Base-by-base conservation (phyloP, 2,329 filamentous ascomycete species). In the Sporothrix pallida region DNA sequence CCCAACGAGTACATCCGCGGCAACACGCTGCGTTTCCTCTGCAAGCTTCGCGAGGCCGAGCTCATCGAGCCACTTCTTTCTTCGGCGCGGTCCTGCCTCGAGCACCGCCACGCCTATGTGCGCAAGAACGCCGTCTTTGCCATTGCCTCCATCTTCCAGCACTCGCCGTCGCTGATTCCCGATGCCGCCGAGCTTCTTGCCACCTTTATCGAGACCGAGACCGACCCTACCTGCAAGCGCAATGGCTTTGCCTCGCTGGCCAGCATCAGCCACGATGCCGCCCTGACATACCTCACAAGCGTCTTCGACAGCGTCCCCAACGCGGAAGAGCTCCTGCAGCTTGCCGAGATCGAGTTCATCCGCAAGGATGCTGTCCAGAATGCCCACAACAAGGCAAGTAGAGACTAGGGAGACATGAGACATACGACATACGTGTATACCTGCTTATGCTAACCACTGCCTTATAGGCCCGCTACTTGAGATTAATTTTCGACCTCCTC, bases 101-200 rank as follows among this genome's bases (percentile, higher is more conserved):
- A 98, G 82, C 95, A 99, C 83, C 91, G 96, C 77, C 96, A 99
- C 82, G 95, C 94, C 74, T 99, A 99, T 81, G 96, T 99, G 73
- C 93, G 96, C 80, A 99, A 99, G 87, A 98, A 98, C 79, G 95
- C 96, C 68, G 96, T 98, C 31, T 98, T 96, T 83, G 96, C 96
- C 37, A 90, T 99, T 75, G 90, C 96, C 15, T 96, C 94, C 72
- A 98, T 99, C 81, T 95, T 91, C 86, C 90, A 92, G 80, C 94
- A 98, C 84, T 95, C 93, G 42, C 94, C 96, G 75, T 90, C 92
- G 75, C 88, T 99, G 71, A 98, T 99, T 79, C 96, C 96, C 60
- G 96, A 99, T 83, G 96, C 96, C 42, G 91, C 96, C 71, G 96
- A 99, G 79, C 90, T 99, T 75, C 92, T 99, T 76, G 89, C 93